These are phyloP conservation scores for Botrytis elliptica DNA, from an alignment of 2,329 filamentous ascomycete species.

Conservation along the genomic window DNA sequence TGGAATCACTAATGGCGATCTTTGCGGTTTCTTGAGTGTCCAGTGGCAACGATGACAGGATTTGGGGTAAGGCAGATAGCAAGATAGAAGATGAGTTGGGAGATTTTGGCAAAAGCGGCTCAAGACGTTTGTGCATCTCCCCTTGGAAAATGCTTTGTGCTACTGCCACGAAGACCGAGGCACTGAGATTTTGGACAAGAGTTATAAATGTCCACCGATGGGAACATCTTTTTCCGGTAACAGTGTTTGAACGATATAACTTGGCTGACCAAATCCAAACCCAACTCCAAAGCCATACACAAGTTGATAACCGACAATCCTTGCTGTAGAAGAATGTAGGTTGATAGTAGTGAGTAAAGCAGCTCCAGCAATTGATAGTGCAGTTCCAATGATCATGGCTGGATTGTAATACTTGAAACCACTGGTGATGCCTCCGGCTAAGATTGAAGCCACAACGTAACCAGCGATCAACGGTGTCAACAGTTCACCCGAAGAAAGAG, in stretches of 20 bases:
- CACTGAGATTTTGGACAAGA: conserved; percentile 17
- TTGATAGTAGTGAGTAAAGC: conserved; percentile 40
- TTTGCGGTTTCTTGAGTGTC: conserved; percentile 47
- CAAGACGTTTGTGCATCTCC: conserved; percentile 48
- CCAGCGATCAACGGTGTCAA: conserved; percentile 39
- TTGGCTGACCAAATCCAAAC: conserved; percentile 46
- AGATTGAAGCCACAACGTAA: conserved; percentile 32
- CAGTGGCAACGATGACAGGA: conserved; percentile 46
- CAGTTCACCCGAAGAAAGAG: conserved; percentile 45
- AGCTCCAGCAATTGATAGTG: conserved; percentile 23
- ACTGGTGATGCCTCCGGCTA: conserved; percentile 29
- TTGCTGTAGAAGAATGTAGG: conserved; percentile 40
- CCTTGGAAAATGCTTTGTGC: conserved; percentile 19
- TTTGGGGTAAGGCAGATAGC: conserved; percentile 27
- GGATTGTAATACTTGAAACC: conserved; percentile 38
- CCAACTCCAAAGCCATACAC: conserved; percentile 45
- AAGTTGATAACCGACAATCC: conserved; percentile 52
- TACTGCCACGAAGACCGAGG: conserved; percentile 16
- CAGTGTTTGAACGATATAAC: conserved; percentile 47
- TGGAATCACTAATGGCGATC: conserved; percentile 58
- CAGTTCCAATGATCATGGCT: conserved; percentile 25
- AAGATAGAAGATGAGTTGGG: background rate
- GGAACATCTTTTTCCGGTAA: conserved; percentile 51
- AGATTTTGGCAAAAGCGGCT: background rate
- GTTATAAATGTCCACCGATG: conserved; percentile 41